Base-by-base conservation (phyloP, 2,329 filamentous ascomycete genomes). In the Ceratocystis cubensis region DNA sequence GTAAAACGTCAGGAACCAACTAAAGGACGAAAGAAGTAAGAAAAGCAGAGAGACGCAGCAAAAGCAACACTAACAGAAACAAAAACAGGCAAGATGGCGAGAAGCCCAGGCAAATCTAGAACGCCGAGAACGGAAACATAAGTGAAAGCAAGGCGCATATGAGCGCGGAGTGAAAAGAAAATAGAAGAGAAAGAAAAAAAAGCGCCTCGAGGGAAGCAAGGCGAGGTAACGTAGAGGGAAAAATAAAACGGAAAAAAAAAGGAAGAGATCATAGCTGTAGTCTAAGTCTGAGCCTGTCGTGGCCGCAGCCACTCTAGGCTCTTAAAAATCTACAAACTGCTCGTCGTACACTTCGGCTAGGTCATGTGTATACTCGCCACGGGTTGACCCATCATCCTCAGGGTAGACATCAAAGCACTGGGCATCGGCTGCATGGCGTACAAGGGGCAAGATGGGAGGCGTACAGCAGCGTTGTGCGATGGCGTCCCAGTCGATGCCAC, bases 351-450 rank as follows among this genome's bases (percentile, higher is more conserved):
- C 84, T 57, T 79, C 78, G 44, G 80, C 79, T 80, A 91, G 79
- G 57, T 90, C 87, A 53, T 84, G 80, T 2, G 86, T 88, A 72
- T 91, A 92, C 66, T 79, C 76, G 15, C 53, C 53, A 28, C 53
- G 53, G 13, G 53, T 30, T 48, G 88, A 85, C 65, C 80, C 83
- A 67, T 87, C 84, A 72, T 91, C 87, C 68, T 90, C 87, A n/a
- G 89, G 87, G 71, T 93, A 94, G 53, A 86, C 81, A 72, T 93
- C 89, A 72, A 93, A 94, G 74, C 90, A 93, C 72, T 88, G 82
- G 20, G 89, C 86, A 72, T 93, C 89, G 41, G 88, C 88, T 0
- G 85, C 82, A 63, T 84, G 88, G 28, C 86, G 80, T 37, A 93
- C 78, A 65, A 88, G 86, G n/a, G 88, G 89, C 64, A 89, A 80